Percentiles rank a stretch among this genome's conserved stretches.
Conservation (phyloP, 2,329 filamentous ascomycete species). For the Dothistroma pini region DNA sequence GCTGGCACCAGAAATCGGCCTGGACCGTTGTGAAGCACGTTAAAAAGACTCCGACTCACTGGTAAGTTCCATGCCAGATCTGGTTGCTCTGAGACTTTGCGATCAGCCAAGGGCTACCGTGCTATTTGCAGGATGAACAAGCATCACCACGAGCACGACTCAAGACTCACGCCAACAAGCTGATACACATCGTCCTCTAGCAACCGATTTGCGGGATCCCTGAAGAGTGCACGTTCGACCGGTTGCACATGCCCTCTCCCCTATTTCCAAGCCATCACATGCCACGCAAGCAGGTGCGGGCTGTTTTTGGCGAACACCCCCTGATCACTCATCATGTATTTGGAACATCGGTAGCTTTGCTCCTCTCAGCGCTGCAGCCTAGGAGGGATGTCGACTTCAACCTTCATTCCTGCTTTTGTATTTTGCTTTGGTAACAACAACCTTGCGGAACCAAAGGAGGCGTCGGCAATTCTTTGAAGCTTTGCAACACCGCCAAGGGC, state of each 20-base stretch:
- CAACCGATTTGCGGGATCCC: not conserved
- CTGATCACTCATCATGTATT: not conserved
- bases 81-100: not conserved
- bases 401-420: not conserved
- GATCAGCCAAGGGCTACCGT: not conserved
- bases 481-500: conserved; percentile 1
- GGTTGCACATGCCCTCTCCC: not conserved
- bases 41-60: not conserved
- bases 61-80: not conserved
- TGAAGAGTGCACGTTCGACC: not conserved
- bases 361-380: not conserved
- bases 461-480: not conserved
- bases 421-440: not conserved
- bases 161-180: not conserved
- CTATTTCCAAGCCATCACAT: not conserved
- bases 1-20: not conserved
- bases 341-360: not conserved
- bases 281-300: not conserved
- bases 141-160: not conserved
- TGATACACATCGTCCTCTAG: not conserved
- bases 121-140: not conserved
- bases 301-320: not conserved
- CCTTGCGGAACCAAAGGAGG: not conserved
- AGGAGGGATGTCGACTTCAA: not conserved
- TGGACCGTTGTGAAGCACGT: not conserved